These are phyloP conservation scores for Epichloe gansuensis DNA, from an alignment of 2,329 filamentous ascomycete genomes.

Conservation along the genomic window DNA sequence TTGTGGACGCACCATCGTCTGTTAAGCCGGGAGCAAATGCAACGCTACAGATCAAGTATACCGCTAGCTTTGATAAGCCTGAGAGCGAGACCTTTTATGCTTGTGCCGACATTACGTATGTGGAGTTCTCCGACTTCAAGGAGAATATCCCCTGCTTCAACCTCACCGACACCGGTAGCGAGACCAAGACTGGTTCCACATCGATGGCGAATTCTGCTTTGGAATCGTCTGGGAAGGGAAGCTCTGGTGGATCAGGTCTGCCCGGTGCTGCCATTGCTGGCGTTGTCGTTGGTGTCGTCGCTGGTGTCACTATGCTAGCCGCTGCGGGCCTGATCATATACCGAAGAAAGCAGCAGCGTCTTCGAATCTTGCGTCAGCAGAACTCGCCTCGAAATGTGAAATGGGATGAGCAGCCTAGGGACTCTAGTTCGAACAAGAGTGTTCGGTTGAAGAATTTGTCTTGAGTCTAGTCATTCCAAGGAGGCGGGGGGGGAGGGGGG, in stretches of 20 bases:
- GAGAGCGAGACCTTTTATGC: conserved; percentile 34
- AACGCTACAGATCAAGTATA: too few relatives aligned
- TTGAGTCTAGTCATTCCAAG: neutral
- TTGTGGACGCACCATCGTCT: too few relatives aligned
- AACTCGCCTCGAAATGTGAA: conserved; percentile 13
- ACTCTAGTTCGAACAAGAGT: conserved; percentile 10
- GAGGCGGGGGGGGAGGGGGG: too few relatives aligned
- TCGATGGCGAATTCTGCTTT: conserved; percentile 5
- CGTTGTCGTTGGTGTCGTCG: conserved; percentile 56
- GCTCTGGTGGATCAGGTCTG: conserved; percentile 25
- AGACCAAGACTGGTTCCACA: conserved; percentile 8
- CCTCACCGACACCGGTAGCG: conserved; percentile 19
- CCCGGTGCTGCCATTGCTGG: conserved; percentile 62
- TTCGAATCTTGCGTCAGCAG: conserved; percentile 13
- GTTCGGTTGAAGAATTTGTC: conserved; percentile 11
- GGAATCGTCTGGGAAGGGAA: conserved; percentile 14
- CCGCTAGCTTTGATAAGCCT: conserved; percentile 25
- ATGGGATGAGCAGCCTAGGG: conserved; percentile 12
- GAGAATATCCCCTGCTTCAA: conserved; percentile 30
- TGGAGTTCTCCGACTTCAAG: conserved; percentile 22
- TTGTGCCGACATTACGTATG: conserved; percentile 34
- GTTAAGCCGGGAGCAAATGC: too few relatives aligned
- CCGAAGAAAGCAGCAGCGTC: conserved; percentile 17
- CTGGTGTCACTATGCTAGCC: conserved; percentile 47
- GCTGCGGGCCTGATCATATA: conserved; percentile 45